These are phyloP conservation scores for Populus trichocarpa DNA, from an alignment of 441 rosid genomes.

Conservation along the genomic window DNA sequence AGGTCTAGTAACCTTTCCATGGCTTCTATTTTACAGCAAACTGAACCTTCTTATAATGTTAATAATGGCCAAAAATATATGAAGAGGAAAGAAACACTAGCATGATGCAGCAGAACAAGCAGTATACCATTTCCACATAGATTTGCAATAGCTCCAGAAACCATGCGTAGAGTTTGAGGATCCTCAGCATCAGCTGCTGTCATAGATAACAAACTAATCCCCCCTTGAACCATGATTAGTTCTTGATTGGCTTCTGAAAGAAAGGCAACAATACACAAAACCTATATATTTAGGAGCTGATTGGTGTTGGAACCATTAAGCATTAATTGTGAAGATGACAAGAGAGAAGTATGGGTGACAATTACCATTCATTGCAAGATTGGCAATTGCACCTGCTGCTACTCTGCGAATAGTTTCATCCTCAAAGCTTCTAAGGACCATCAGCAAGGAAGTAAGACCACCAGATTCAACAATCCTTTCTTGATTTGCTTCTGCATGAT, in stretches of 20 bases:
- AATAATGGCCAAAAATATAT: not conserved
- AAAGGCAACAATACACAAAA: conserved; percentile 11
- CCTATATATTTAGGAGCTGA: conserved; percentile 3
- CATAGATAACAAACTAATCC: conserved; percentile 71
- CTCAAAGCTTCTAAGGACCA: conserved; percentile 91
- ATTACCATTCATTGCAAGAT: conserved; percentile 98
- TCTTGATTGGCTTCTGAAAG: conserved; percentile 85
- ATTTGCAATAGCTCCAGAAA: conserved; percentile 96
- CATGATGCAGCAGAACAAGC: conserved; percentile 8
- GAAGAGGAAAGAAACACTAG: not conserved
- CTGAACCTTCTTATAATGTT: not conserved
- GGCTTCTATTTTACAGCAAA: not conserved
- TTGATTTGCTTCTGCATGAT: conserved; percentile 78
- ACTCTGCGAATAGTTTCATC: conserved; percentile 97
- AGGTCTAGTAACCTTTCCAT: not conserved
- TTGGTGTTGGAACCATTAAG: not conserved
- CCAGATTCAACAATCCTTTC: conserved; percentile 34
- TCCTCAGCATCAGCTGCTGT: conserved; percentile 93
- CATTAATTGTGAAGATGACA: not conserved
- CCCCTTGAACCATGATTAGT: conserved; percentile 87
- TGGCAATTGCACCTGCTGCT: conserved; percentile 99
- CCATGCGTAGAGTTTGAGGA: conserved; percentile 96
- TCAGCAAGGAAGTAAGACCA: conserved; percentile 86
- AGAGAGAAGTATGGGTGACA: conserved; percentile 10
- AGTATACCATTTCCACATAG: conserved; percentile 90